Base-by-base conservation (phyloP, 306 rosid genomes). In the Dryas octopetala region DNA sequence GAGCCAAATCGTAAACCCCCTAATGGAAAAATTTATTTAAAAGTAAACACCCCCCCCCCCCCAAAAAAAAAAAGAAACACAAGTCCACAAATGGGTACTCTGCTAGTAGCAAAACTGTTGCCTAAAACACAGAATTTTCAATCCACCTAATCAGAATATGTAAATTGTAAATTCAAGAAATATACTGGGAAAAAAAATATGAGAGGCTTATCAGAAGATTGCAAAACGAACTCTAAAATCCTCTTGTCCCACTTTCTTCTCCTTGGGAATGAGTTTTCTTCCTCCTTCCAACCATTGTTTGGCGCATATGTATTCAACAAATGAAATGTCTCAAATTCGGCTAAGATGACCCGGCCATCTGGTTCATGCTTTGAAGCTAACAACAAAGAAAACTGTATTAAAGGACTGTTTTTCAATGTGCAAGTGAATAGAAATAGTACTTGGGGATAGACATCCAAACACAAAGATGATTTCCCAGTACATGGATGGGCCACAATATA, bases 201-300 rank as follows among this genome's bases (percentile, higher is more conserved):
- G 63, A 90, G 89, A 87, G 98, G 96, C 86, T 91, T 91, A 85
- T 95, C 98, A 49, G 91, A 90, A 78, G 82, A 79, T 69, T 87
- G 90, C 26, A 79, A 70, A 73, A 91, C 91, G 79, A 95, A 95
- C 73, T 95, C 97, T 73, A 91, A 75, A 65, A 95, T 79, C 72
- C 97, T 87, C 83, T 90, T 95, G 83, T 95, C 98, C 98, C 98
- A 95, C 84, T 91, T 95, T 78, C 98, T 90, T 90, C 98, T 88
- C 89, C 98, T 91, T 69, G 70, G 84, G 81, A 95, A 95, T 75
- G 98, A 87, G 74, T 87, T 95, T 78, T 88, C 87, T 82, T 94
- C 98, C 86, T 95, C 98, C 87, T 90, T 95, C 98, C 98, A 95
- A 53, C 98, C 97, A 81, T 95, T 95, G 81, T 95, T 95, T 74